These are phyloP conservation scores for Rhodotorula sp. DNA, from an alignment of 1,284 basidiomycete species.

Conservation along the genomic window DNA sequence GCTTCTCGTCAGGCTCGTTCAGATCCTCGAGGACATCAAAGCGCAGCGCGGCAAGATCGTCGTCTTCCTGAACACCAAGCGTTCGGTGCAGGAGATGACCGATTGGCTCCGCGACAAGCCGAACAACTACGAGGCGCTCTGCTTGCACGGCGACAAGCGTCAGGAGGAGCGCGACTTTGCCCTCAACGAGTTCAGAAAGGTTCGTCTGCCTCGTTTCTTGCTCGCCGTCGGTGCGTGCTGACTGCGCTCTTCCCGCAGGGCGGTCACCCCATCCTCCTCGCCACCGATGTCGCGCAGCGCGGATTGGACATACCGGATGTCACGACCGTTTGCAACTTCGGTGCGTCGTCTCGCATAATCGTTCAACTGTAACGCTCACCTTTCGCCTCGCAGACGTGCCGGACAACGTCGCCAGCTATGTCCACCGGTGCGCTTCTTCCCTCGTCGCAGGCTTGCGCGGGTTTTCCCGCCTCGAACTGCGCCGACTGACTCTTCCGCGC, in stretches of 20 bases:
- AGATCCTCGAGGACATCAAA: slow-evolving; percentile 45
- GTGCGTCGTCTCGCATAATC: slow-evolving; percentile 49
- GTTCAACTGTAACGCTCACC: slow-evolving; percentile 73
- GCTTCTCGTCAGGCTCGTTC: background rate
- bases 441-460: too few species aligned
- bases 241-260: too few species aligned
- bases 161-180: slow-evolving; percentile 57
- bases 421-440: slow-evolving; percentile 63
- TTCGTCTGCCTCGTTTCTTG: background rate
- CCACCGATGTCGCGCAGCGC: slow-evolving; percentile 95
- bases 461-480: too few species aligned
- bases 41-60: slow-evolving; percentile 45
- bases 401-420: slow-evolving; percentile 75
- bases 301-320: slow-evolving; percentile 96
- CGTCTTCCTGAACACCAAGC: slow-evolving; percentile 48
- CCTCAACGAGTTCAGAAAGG: slow-evolving; percentile 86
- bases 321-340: slow-evolving; percentile 92
- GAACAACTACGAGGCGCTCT: slow-evolving; percentile 48
- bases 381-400: slow-evolving; percentile 57
- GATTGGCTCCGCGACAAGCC: slow-evolving; percentile 45
- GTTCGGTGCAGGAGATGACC: slow-evolving; percentile 47
- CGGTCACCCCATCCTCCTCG: slow-evolving; percentile 74
- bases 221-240: too few species aligned
- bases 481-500: too few species aligned
- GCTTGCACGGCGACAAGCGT: slow-evolving; percentile 51